Base-by-base conservation (phyloP, 2,329 filamentous ascomycete genomes). In the Fusarium concolor region DNA sequence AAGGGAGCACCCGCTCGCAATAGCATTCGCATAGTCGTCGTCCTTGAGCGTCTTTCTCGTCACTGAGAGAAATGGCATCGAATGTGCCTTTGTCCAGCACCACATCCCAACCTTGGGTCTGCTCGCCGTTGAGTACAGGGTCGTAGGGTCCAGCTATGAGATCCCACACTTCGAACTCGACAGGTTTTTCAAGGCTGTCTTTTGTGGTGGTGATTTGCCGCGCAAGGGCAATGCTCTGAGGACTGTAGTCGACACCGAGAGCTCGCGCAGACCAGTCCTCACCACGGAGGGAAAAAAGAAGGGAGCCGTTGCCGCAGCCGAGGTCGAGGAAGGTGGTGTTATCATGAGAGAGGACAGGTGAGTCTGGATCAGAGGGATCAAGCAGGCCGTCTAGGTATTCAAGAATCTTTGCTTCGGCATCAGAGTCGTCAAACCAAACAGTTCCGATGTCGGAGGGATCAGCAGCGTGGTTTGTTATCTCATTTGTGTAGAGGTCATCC, bases 21-120 rank as follows among this genome's bases (percentile, higher is more conserved):
- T 99, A 99, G 5, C 85, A 85, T 77, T 96, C 92, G 76, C 89
- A 92, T 14, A 92, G 83, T 54, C 91, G 86, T 37, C 87, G 81
- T 1, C 86, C 89, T 15, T 78, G 76, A 52, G 80, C 80, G 68
- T 84, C 82, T 29, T 76, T 78, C 68, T 89, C 88, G 57, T 84
- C 84, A 53, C 85, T 87, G n/a, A 98, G 82, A 49, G 90, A 94
- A 33, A 99, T 91, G 12, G 96, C 96, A 82, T 99, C 96, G 77
- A 98, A 99, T 1, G 96, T 99, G 43, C 96, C 96, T 81, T 99
- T 99, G 80, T 99, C 96, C n/a, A 97, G 86, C 1, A 97, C 90
- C 0, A 97, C 88, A 79, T 98, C 94, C 82, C 94, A 98, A 1
- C 92, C 92, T 1, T 78, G 77, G 1, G 71, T 71, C 31, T 78